Evolutionary conservation across 2,329 filamentous ascomycete genomes (phyloP).

Genomic region (Aschersonia sp.): DNA sequence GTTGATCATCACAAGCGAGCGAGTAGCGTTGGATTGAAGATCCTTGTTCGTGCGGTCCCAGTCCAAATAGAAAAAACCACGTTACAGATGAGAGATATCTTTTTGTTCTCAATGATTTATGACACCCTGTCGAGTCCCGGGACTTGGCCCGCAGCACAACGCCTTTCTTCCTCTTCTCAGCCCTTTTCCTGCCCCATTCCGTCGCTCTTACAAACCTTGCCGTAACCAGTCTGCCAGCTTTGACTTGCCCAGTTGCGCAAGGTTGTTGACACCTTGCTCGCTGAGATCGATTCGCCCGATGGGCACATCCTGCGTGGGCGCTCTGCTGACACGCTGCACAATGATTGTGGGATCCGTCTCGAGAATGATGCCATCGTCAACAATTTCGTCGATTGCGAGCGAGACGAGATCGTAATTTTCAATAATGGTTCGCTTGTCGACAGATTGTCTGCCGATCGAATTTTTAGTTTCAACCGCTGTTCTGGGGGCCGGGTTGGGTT

Average conservation of each 20-base stretch:
- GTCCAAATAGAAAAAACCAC: no score
- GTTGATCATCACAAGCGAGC: no score
- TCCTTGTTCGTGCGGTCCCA: no score
- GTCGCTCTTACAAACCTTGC: slow-evolving; percentile 48
- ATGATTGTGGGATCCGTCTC: slow-evolving; percentile 95
- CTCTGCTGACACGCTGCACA: slow-evolving; percentile 80
- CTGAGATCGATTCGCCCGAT: slow-evolving; percentile 90
- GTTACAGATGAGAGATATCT: no score
- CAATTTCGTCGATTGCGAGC: slow-evolving; percentile 86
- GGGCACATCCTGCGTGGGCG: slow-evolving; percentile 80
- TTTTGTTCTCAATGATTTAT: no score
- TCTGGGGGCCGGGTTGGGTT: no score
- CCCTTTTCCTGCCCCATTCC: no score
- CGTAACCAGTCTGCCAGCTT: slow-evolving; percentile 84
- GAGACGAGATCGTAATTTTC: slow-evolving; percentile 97
- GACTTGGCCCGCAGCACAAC: not conserved
- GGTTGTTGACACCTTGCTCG: slow-evolving; percentile 87
- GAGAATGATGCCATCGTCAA: slow-evolving; percentile 90
- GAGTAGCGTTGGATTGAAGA: no score
- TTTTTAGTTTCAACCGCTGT: not conserved
- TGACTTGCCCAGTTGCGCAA: slow-evolving; percentile 85
- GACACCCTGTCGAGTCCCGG: not conserved
- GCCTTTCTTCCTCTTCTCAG: no score
- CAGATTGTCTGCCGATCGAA: slow-evolving; percentile 74
- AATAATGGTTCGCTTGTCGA: slow-evolving; percentile 93